Conservation (phyloP, 305 asterid genomes). For the Caryopteris hybrid region DNA sequence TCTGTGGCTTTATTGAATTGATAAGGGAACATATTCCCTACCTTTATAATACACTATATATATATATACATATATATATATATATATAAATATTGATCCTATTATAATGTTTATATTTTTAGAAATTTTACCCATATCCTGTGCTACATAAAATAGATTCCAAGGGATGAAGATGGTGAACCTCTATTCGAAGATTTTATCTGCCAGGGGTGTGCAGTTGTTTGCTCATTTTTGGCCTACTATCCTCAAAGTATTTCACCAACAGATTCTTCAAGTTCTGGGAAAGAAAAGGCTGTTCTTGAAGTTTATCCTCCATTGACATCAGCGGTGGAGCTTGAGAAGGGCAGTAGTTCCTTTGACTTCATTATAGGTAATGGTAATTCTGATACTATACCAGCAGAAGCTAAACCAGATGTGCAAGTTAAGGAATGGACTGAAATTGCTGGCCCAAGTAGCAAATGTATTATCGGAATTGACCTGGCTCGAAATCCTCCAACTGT, state of each 20-base stretch:
- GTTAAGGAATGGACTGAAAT: conserved; percentile 23
- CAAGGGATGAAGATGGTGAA: conserved; percentile 77
- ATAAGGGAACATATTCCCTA: not conserved
- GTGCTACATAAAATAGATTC: conserved; percentile 34
- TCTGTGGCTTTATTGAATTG: not conserved
- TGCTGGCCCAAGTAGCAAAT: conserved; percentile 47
- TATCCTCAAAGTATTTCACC: conserved; percentile 57
- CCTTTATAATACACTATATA: no score
- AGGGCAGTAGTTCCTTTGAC: conserved; percentile 23
- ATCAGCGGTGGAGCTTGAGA: conserved; percentile 24
- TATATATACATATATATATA: no score
- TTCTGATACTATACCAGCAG: conserved; percentile 9
- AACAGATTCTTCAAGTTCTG: conserved; percentile 25
- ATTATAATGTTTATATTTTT: not conserved
- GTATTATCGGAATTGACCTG: conserved; percentile 46
- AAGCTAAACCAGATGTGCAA: conserved; percentile 16
- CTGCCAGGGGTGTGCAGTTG: conserved; percentile 67
- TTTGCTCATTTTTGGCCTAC: conserved; percentile 53
- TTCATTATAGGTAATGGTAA: conserved; percentile 13
- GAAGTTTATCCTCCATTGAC: conserved; percentile 22
- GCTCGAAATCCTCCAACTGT: conserved; percentile 29
- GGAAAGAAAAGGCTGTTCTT: conserved; percentile 36
- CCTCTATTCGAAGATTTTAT: conserved; percentile 82
- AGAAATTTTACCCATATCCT: not conserved
- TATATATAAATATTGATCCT: no score